Evolutionary conservation across 768 basidiomycete species (phyloP), one percentile per base, ranked within the genome.

Genomic region (Termitomyces bulborhizus): DNA sequence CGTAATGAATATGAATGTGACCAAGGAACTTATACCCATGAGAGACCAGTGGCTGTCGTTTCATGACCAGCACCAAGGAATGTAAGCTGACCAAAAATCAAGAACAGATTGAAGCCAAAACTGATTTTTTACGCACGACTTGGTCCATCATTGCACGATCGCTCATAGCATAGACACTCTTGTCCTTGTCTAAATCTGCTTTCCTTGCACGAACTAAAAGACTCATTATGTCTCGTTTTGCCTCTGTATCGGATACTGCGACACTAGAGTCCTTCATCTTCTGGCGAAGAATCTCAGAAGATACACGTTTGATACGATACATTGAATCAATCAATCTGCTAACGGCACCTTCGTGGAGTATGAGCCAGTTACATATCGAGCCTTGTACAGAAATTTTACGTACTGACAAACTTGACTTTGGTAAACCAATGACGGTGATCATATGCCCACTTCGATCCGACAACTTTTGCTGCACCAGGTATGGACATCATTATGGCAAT

Each of bases 191-290:
- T 36, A 69, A 36, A 34, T 75, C 75, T 9, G 69, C 70, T 57
- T 71, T 74, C 31, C 76, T 66, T 12, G 76, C 73, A 21, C 74
- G 69, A 26, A 80, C 74, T 1, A 81, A 68, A n/a, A 80, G 57
- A 48, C 70, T 74, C 79, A 80, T 81, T 49, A 81, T 78, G 66
- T 81, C 79, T 50, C 71, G 69, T 61, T 80, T 79, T 7, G 71
- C 67, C 24, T 69, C 68, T 6, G 62, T 69, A 51, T 78, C 78
- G 4, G 69, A 69, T 3, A 64, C 51, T 6, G 59, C 42, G 9
- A 74, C 57, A 34, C 57, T 55, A 15, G 71, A 63, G 21, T 78
- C 77, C 5, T 57, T 54, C 59, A 76, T 68, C 62, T 76, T 77
- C 54, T 74, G 69, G 12, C 64, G 62, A 2, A 80, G 69, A 62